These are phyloP conservation scores for Azolla pinnata DNA, from an alignment of 75 land plant species.

Conservation along the genomic window DNA sequence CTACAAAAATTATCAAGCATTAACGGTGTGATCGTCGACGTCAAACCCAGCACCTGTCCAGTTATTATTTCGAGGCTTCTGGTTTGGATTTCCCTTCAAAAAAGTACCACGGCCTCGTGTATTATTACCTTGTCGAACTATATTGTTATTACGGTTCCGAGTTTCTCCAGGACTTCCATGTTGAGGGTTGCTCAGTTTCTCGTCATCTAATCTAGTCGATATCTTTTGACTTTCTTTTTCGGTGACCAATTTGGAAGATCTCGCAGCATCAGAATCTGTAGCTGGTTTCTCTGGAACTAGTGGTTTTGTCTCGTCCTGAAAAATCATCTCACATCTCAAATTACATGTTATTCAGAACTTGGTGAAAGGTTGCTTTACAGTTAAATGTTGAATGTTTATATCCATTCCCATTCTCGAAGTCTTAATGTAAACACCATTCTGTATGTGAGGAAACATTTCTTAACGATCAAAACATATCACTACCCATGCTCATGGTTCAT, in stretches of 20 bases:
- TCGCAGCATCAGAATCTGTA: not conserved
- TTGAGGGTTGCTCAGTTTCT: constrained; percentile 6
- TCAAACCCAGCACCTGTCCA: constrained; percentile 99
- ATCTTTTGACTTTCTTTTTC: not conserved
- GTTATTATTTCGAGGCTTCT: constrained; percentile 45
- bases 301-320: not conserved
- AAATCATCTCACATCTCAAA: no score
- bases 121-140: constrained; percentile 28
- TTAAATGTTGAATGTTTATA: no score
- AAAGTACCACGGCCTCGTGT: constrained; percentile 29
- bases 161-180: constrained; percentile 7
- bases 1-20: no score
- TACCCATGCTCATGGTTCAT: no score
- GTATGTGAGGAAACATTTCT: no score
- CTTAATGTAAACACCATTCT: no score
- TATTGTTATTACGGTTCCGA: constrained; percentile 8
- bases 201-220: constrained; percentile 7
- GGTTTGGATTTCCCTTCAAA: constrained; percentile 49
- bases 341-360: no score
- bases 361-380: no score
- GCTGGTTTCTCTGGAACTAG: not conserved
- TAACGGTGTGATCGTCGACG: constrained; percentile 25
- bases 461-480: no score
- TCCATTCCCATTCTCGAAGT: no score
- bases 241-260: not conserved